Base-by-base conservation (phyloP, 2,329 filamentous ascomycete species). In the Phialophora expanda region DNA sequence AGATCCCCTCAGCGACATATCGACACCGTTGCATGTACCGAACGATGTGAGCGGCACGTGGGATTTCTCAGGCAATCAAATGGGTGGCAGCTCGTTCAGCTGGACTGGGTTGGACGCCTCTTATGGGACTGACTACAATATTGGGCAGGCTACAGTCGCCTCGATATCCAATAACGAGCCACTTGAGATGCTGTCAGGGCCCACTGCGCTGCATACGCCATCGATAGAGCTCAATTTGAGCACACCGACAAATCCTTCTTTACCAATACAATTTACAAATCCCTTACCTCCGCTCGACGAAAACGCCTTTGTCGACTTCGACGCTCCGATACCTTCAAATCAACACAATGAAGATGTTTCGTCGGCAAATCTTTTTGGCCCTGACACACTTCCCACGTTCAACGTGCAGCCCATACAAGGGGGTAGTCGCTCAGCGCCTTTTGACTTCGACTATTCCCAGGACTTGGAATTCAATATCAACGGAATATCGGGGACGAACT, bases 61-160 rank as follows among this genome's bases (percentile, higher is more conserved):
- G 67, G 61, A 69, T 46, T 69, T 69, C 44, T 67, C 67, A 8
- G 67, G 63, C 24, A 57, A 63, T 30, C 65, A 66, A 41, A 20
- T 69, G 17, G 67, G 67, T 14, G 54, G 60, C 34, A 66, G 54
- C 14, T 65, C 65, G 2, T 69, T 69, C 54, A 69, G 67, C 54
- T 69, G 67, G 67, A 67, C 57, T 28, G 67, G 66, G 34, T 32
- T 69, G 38, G 65, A 67, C 26, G 65, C 67, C 34, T 66, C 65
- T 8, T 57, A 61, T 20, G 67, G 67, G 11, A 69, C 67, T 3
- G 67, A 69, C 32, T 69, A 69, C 34, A 65, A 51, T 54, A 66
- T 69, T 26, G 67, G 67, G 8, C 65, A 69, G 51, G 67, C 67
- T 2, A 67, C 56, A 20, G 65, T 69, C 24, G 65, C 67, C 11